phyloP scores from a whole-genome alignment of 192 early-diverging fungal genomes.

The Coemansia sp. region DNA sequence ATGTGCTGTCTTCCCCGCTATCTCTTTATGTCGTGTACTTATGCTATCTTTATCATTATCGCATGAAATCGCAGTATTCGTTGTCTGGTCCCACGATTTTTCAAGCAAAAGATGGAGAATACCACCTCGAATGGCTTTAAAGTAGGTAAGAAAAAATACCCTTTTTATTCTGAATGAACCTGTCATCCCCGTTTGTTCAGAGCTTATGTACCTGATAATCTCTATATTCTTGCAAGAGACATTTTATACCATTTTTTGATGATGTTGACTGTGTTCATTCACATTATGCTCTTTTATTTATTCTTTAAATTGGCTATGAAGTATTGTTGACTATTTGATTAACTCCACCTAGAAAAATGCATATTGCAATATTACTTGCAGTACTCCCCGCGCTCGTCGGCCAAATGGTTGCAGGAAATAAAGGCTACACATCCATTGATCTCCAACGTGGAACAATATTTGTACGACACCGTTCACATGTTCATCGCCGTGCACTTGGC shows the following conservation, averaged over 20 bases:
- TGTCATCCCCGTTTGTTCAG: too few species aligned
- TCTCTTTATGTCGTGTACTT: not conserved
- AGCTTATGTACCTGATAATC: too few species aligned
- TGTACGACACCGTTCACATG: constrained; percentile 32
- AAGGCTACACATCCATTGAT: constrained; percentile 36
- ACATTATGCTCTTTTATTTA: not conserved
- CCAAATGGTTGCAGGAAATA: constrained; percentile 2
- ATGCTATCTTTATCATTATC: too few species aligned
- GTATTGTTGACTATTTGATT: not conserved
- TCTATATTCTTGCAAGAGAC: not conserved
- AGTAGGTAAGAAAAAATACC: too few species aligned
- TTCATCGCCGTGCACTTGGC: constrained; percentile 20
- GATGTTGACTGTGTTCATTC: not conserved
- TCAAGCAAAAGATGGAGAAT: too few species aligned
- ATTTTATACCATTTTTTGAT: not conserved
- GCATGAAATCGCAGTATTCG: too few species aligned
- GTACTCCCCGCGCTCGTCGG: constrained; percentile 7
- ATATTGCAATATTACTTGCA: not conserved
- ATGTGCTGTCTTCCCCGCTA: too few species aligned
- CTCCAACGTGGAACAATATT: constrained; percentile 43
- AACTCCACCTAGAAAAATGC: not conserved
- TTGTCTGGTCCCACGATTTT: too few species aligned
- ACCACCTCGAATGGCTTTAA: too few species aligned
- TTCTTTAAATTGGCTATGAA: not conserved
- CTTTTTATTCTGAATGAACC: too few species aligned